Evolutionary conservation across 257 asterid genomes (phyloP), one percentile per base, ranked within the genome.

Genomic region (Avicennia marina): DNA sequence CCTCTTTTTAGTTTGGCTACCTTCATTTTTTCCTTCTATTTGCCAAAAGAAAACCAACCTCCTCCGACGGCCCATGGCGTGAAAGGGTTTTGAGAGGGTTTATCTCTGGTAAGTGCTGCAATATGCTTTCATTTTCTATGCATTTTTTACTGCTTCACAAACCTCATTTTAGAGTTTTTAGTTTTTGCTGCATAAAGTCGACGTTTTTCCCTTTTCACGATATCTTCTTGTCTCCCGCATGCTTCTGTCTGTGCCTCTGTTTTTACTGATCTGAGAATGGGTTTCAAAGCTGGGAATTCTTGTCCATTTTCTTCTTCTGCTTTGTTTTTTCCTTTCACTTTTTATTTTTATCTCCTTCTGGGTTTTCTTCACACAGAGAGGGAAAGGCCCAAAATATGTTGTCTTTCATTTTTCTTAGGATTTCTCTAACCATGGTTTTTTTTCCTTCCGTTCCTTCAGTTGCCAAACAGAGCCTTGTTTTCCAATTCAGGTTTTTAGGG

Each of bases 81-180:
- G 33, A 64, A 60, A 62, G 72, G 80, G 75, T 46, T 72, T 56
- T 62, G 7, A 68, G 71, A n/a, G n/a, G 73, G 71, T 64, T 64
- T 60, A 38, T 57, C 29, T 47, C 52, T 47, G 64, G 68, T 72
- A 33, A 26, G 62, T 39, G 4, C 54, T 72, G 36, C 45, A 61
- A 22, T 18, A 12, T 19, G 40, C 52, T 60, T 11, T 17, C 18
- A 6, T 48, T 34, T 26, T 56, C 64, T n/a, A 27, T 58, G 55
- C 69, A 47, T 52, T 41, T 56, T 47, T 20, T 24, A 2, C 19
- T n/a, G 6, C 44, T 47, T 56, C 18, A 21, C 41, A 4, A n/a
- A 15, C 31, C 20, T 53, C 64, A 58, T 58, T 58, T 58, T 44
- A 18, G 20, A 11, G 53, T 21, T 46, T 45, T 46, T 11, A 20